Base-by-base conservation (phyloP, 176 grass and related monocot species). In the Canna indica region DNA sequence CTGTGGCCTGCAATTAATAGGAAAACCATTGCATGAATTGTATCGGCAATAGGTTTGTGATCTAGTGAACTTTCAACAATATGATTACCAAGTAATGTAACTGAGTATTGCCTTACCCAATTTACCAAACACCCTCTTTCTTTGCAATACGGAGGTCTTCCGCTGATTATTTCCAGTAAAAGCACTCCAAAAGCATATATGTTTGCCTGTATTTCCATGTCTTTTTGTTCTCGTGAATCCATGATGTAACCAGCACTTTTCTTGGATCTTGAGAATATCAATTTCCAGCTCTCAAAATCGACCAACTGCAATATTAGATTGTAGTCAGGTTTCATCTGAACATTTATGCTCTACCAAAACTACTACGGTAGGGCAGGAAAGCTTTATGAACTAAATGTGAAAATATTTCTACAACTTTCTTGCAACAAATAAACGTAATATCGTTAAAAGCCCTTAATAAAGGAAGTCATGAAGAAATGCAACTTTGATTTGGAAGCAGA, bases 211-310 rank as follows among this genome's bases (percentile, higher is more conserved):
- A 99, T 77, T 33, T 85, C 86, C 4, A 76, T 82, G 34, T 93
- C 73, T 41, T 56, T 75, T 20, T 93, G 88, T 73, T 90, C 86
- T 16, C 57, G 74, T 13, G 84, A 53, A 59, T 78, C 80, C 13
- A 41, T 56, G 47, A 90, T 78, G 36, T 78, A 78, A 6, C 71
- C 16, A 0, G 27, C 29, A 39, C 77, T 73, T 35, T 93, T 90
- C 47, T 88, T 87, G 11, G 79, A 78, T 59, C 69, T 82, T 3
- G 82, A 80, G 65, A 90, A 88, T 59, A 93, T 64, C 82, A 85
- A 75, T 73, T 93, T 99, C 86, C 89, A 99, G 70, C 89, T 89
- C 52, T 99, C 90, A 47, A 93, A 99, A 78, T 99, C 94, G 42
- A 99, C 94, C n/a, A 99, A 69, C 94, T 99, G 77, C 50, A 86